A percentile compares a stretch with the other conserved stretches of the same genome.
Conservation (phyloP, 2,329 filamentous ascomycete genomes). For the Exophiala mesophila region DNA sequence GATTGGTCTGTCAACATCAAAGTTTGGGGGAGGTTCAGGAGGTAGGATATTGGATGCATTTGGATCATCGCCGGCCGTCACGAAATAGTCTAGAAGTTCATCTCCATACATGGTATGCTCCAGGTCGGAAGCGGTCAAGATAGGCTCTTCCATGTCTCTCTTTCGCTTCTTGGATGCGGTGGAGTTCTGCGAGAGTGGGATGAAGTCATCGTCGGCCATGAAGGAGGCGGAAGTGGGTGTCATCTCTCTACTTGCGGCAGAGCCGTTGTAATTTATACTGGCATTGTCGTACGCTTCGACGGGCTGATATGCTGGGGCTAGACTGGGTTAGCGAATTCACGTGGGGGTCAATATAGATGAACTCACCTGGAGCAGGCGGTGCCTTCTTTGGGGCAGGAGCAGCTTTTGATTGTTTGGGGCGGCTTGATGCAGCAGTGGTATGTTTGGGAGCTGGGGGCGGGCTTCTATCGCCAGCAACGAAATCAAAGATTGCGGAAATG, state of each 20-base stretch:
- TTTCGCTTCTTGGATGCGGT: conserved; percentile 66
- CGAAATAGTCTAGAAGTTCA: conserved; percentile 91
- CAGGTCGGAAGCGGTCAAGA: conserved; percentile 54
- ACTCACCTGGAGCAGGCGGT: conserved; percentile 26
- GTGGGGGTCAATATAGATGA: no score
- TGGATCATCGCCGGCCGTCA: conserved; percentile 73
- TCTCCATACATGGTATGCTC: conserved; percentile 90
- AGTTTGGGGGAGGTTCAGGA: conserved; percentile 79
- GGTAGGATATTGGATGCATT: conserved; percentile 52
- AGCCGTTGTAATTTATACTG: conserved; percentile 59
- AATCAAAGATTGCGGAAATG: conserved; percentile 84
- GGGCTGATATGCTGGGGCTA: conserved; percentile 34
- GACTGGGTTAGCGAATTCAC: no score
- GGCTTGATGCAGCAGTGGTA: conserved; percentile 63
- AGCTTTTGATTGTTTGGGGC: conserved; percentile 70
- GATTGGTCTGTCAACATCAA: conserved; percentile 86
- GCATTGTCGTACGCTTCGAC: conserved; percentile 61
- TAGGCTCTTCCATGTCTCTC: conserved; percentile 57
- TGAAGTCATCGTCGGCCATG: conserved; percentile 75
- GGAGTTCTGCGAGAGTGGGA: conserved; percentile 63
- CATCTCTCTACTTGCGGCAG: conserved; percentile 71
- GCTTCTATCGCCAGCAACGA: conserved; percentile 73
- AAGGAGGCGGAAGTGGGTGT: conserved; percentile 81
- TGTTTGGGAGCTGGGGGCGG: conserved; percentile 93
- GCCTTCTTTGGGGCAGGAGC: conserved; percentile 56